Conservation (phyloP, 352 stramenopile species). For the Paralagenidium karlingii region DNA sequence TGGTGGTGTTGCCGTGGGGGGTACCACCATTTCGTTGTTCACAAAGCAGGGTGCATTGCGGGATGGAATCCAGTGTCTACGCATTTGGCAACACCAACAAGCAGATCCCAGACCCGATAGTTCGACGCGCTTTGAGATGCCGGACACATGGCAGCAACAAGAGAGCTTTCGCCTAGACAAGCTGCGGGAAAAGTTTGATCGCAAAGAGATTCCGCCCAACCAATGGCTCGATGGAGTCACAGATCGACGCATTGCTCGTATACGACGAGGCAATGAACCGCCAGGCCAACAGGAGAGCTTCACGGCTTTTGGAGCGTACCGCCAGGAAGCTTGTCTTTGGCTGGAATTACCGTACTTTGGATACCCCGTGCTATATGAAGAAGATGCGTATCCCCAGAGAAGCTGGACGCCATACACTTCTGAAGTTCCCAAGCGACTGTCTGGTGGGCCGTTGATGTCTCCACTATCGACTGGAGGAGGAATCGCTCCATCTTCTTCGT, state of each 20-base stretch:
- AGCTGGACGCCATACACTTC: slow-evolving; percentile 18
- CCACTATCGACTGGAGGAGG: background rate
- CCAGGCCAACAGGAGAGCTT: slow-evolving; percentile 53
- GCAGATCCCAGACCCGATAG: slow-evolving; percentile 55
- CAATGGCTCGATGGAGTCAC: slow-evolving; percentile 89
- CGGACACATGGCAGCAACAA: slow-evolving; percentile 57
- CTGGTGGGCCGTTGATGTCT: background rate
- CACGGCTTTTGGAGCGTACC: slow-evolving; percentile 68
- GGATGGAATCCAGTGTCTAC: slow-evolving; percentile 80
- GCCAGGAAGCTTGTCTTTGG: slow-evolving; percentile 68
- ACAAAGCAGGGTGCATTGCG: slow-evolving; percentile 70
- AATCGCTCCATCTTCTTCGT: slow-evolving; percentile 7
- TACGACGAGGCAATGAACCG: slow-evolving; percentile 64
- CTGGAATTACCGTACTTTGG: slow-evolving; percentile 88
- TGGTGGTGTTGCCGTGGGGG: slow-evolving; percentile 65
- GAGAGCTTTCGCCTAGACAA: slow-evolving; percentile 81
- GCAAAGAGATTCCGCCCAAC: slow-evolving; percentile 73
- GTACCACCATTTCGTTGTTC: slow-evolving; percentile 83
- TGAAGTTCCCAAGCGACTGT: slow-evolving; percentile 1
- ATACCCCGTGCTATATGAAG: slow-evolving; percentile 87
- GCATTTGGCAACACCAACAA: slow-evolving; percentile 57
- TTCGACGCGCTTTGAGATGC: slow-evolving; percentile 52
- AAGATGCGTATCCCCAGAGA: slow-evolving; percentile 80
- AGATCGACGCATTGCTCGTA: slow-evolving; percentile 71
- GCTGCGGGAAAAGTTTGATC: slow-evolving; percentile 80